Evolutionary conservation across 768 basidiomycete genomes (phyloP).

Genomic region (Kondoa subrosea): DNA sequence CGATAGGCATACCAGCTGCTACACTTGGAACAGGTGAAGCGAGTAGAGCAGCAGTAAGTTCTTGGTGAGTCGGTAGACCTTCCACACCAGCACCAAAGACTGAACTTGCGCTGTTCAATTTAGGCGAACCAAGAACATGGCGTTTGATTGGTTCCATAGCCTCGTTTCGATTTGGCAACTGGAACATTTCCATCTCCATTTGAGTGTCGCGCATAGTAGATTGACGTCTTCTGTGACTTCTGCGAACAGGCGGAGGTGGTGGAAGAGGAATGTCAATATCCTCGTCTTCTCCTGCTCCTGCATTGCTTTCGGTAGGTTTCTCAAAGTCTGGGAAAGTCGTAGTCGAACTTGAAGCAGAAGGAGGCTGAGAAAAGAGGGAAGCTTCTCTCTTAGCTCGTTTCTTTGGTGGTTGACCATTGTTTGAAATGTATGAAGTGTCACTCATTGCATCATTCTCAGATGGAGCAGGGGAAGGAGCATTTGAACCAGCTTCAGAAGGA

Average conservation of each 20-base stretch:
- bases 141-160: neutral
- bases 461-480: neutral
- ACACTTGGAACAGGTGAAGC: neutral
- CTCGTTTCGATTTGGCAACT: neutral
- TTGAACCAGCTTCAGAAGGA: neutral
- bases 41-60: neutral
- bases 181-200: neutral
- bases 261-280: neutral
- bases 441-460: neutral
- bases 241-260: neutral
- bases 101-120: neutral
- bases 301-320: neutral
- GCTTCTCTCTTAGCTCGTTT: neutral
- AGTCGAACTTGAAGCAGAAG: neutral
- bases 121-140: neutral
- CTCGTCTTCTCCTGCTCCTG: neutral
- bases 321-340: neutral
- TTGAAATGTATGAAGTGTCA: neutral
- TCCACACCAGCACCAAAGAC: neutral
- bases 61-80: neutral
- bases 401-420: neutral
- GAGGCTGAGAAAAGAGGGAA: neutral
- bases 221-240: neutral
- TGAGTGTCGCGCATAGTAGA: neutral
- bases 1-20: neutral